Evolutionary conservation across 1,139 yeast genomes (phyloP), one percentile per base, ranked within the genome.

Genomic region (Magnusiomyces tetraspermus): DNA sequence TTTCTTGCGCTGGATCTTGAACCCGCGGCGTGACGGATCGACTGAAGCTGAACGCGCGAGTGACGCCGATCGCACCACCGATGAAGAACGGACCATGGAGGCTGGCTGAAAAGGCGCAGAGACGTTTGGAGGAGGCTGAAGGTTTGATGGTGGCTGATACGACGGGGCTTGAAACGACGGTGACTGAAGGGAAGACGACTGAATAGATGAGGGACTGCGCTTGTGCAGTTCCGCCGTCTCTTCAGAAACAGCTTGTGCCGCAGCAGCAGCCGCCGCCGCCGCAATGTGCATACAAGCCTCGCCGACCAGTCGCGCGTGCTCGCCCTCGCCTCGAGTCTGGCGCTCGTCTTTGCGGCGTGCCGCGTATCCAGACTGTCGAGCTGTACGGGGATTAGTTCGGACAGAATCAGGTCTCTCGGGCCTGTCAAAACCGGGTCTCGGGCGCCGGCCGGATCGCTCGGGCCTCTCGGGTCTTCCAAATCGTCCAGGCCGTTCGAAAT

Each of bases 251-350:
- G 68, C 67, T 3, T 65, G 68, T 19, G 65, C 61, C n/a, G 80
- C 75, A 19, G 80, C 78, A 42, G 77, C 72, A 15, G 83, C 85
- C 2, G 94, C 95, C 26, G 94, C 94, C 47, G 82, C 73, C 0
- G 94, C 92, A 64, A 85, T 82, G 66, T 85, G 92, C 58, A 92
- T 79, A 65, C 95, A 85, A 0, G 95, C 94, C 61, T 84, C 77
- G 63, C 83, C 86, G 26, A 85, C 88, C 40, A 85, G 72, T 54
- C 84, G 75, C 59, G 81, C 75, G 63, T 85, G 92, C 61, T 84
- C 89, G 6, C 66, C 63, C 28, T 60, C 62, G 22, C 60, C 59
- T 33, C 54, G 44, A 30, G 48, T 21, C 15, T 42, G 51, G 1
- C 53, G 49, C 21, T 53, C 55, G 36, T 53, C 55, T 15, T 50